A percentile compares a stretch with the other conserved stretches of the same genome.
These are phyloP conservation scores for Volvox reticuliferus DNA, from an alignment of 139 green algal genomes.

Conservation along the genomic window DNA sequence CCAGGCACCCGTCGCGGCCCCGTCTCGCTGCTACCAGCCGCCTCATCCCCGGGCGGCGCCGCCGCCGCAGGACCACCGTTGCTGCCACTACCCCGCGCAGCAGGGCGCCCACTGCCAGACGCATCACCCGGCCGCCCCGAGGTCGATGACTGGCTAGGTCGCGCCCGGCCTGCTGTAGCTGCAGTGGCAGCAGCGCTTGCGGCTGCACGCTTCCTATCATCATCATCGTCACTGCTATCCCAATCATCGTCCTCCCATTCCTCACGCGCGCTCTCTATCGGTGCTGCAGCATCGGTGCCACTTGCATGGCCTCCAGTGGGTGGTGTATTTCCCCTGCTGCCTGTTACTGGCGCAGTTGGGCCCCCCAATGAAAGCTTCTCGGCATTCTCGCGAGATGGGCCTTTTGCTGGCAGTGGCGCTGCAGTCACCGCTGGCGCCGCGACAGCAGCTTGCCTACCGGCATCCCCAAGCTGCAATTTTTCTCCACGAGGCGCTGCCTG, in stretches of 20 bases:
- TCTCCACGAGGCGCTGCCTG: background rate
- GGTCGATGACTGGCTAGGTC: background rate
- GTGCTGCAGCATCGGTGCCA: background rate
- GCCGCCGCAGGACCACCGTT: background rate
- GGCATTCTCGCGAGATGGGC: background rate
- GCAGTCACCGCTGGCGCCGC: background rate
- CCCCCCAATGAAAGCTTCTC: constrained; percentile 14
- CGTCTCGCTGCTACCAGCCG: background rate
- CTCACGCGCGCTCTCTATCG: background rate
- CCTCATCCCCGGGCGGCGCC: background rate
- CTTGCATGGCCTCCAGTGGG: background rate
- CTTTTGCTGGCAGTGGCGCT: background rate
- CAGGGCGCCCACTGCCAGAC: background rate
- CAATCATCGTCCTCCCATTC: constrained; percentile 46
- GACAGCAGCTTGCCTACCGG: background rate
- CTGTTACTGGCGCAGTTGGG: background rate
- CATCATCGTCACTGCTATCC: constrained; percentile 45
- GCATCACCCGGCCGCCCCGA: background rate
- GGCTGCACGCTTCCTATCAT: background rate
- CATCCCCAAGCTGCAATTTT: constrained; percentile 4
- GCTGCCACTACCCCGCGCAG: background rate
- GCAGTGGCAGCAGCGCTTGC: background rate
- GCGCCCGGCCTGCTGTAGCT: background rate
- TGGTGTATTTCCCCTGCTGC: background rate
- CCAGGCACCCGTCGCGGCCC: background rate